Base-by-base conservation (phyloP, 2,329 filamentous ascomycete species). In the Ciborinia camelliae region DNA sequence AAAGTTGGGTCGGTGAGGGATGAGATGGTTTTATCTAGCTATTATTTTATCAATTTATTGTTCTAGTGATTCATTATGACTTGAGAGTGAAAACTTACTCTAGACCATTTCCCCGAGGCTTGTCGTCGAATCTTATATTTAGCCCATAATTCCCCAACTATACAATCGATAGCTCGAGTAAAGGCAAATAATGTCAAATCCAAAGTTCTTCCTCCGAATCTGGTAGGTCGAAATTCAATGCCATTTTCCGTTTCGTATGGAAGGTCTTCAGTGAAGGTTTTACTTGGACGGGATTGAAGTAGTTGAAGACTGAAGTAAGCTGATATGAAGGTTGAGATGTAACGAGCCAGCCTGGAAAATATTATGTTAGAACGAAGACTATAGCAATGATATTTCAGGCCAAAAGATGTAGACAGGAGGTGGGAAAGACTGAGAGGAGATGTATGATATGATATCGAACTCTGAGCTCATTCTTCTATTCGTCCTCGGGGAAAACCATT, bases 121-220 rank as follows among this genome's bases (percentile, higher is more conserved):
- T 81, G 73, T 55, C 82, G 77, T 67, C 81, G 78, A 4, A 74
- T 67, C 62, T 77, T 80, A 62, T 80, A 78, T 50, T 77, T 81
- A 20, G 81, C 77, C 88, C 90, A 93, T 30, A 86, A 72, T 68
- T 87, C 82, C 62, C 87, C 87, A 51, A 90, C 79, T 10, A 91
- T 70, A 6, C 91, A 84, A 75, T 95, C 91, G 14, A 90, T 73
- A 52, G 91, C 91, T 70, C 91, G 83, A 14, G 86, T 87, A 53
- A 85, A 80, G 14, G 90, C 86, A 73, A 95, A 94, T n/a, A 96
- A 79, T 0, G 91, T 94, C 39, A 96, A 80, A 74, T 96, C 91
- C 66, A 96, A 82, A 1, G 91, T 94, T 70, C 88, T 86, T 52
- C 91, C 91, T 14, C 88, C 90, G 51, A 76, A 72, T 18, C 72